Evolutionary conservation across 2,329 filamentous ascomycete genomes (phyloP).

Genomic region (Xylariaceae sp.): DNA sequence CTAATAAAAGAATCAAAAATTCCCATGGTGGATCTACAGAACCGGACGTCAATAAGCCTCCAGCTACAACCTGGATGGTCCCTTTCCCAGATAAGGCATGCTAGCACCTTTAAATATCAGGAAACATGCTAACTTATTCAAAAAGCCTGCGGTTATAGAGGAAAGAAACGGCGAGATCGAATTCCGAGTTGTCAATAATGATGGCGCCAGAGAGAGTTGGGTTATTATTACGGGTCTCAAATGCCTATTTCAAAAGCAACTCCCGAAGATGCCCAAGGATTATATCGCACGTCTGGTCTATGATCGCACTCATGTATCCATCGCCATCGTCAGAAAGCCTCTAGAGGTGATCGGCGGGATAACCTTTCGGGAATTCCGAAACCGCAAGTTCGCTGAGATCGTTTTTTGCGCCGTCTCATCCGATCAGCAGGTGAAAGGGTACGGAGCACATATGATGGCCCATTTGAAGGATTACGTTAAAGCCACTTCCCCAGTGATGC

Average conservation of each 20-base stretch:
- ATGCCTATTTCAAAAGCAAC: slow-evolving; percentile 96
- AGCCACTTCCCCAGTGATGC: slow-evolving; percentile 94
- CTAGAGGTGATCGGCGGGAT: slow-evolving; percentile 96
- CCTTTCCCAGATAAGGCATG: too few species aligned
- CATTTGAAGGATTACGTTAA: slow-evolving; percentile 98
- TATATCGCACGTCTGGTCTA: slow-evolving; percentile 98
- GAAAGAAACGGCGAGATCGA: slow-evolving; percentile 94
- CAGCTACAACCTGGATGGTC: too few species aligned
- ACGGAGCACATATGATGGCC: slow-evolving; percentile 96
- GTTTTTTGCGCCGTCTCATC: slow-evolving; percentile 98
- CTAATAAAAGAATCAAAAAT: too few species aligned
- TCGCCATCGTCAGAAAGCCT: slow-evolving; percentile 96
- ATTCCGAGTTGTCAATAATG: slow-evolving; percentile 97
- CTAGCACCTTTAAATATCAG: too few species aligned
- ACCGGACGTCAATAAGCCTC: too few species aligned
- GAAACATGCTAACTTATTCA: too few species aligned
- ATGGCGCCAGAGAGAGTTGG: slow-evolving; percentile 81
- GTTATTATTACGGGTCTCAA: slow-evolving; percentile 96
- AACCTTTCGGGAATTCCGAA: slow-evolving; percentile 92
- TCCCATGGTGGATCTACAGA: too few species aligned
- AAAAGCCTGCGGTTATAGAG: slow-evolving; percentile 90
- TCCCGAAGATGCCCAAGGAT: slow-evolving; percentile 99
- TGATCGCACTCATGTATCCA: slow-evolving; percentile 92
- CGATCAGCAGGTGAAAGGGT: slow-evolving; percentile 98
- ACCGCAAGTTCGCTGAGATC: slow-evolving; percentile 92